Evolutionary conservation across 176 grass and related monocot species (phyloP).

Genomic region (Elymus sibiricus): DNA sequence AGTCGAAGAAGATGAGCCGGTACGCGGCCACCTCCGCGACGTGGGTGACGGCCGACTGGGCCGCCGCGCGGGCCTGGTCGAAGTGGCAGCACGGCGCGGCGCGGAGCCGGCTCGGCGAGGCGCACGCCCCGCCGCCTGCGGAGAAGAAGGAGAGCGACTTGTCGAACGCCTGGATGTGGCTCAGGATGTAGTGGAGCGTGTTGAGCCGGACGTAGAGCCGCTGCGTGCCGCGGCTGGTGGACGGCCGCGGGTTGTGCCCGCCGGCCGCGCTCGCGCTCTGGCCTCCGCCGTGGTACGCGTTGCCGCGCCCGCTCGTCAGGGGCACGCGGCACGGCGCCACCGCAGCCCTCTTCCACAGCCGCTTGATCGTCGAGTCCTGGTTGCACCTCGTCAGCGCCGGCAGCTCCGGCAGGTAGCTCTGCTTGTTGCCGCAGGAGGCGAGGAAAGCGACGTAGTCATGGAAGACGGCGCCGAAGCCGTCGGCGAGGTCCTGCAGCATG

Average conservation of each 20-base stretch:
- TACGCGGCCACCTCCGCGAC: conserved; percentile 67
- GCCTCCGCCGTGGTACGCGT: conserved; percentile 6
- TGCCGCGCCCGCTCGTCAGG: neutral
- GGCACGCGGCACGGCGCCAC: conserved; percentile 56
- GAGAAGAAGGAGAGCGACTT: conserved; percentile 94
- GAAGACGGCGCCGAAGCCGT: conserved; percentile 52
- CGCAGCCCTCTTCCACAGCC: conserved; percentile 71
- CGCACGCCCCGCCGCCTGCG: neutral
- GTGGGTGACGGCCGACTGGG: conserved; percentile 37
- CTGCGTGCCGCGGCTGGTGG: conserved; percentile 91
- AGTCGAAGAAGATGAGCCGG: conserved; percentile 69
- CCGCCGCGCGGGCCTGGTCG: conserved; percentile 30
- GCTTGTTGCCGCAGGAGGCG: conserved; percentile 67
- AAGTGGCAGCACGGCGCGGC: conserved; percentile 20
- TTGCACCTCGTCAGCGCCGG: conserved; percentile 81
- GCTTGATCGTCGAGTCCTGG: conserved; percentile 72
- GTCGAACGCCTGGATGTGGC: conserved; percentile 73
- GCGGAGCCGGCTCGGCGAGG: conserved; percentile 18
- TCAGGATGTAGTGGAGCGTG: conserved; percentile 85
- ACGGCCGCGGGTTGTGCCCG: conserved; percentile 75
- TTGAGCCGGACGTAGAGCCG: conserved; percentile 93
- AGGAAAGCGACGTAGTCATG: conserved; percentile 80
- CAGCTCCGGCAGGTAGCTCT: conserved; percentile 69
- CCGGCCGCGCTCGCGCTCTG: conserved; percentile 31
- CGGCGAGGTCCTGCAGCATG: conserved; percentile 75